Evolutionary conservation across 225 moss, liverwort and hornwort species (phyloP).

Genomic region (Polytrichum commune): DNA sequence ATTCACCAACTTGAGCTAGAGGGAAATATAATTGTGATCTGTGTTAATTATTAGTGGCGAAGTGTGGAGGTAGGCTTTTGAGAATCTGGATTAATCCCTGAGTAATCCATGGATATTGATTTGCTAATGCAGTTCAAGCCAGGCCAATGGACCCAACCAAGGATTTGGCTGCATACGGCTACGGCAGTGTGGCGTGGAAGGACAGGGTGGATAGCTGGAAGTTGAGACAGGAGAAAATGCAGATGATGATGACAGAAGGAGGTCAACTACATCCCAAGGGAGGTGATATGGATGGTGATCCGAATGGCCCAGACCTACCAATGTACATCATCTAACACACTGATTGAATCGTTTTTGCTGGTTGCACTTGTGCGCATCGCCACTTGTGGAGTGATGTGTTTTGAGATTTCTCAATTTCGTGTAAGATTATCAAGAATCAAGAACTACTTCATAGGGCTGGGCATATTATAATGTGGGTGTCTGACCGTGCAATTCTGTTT

Average conservation of each 20-base stretch:
- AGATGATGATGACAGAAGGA: conserved; percentile 96
- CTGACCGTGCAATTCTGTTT: neutral
- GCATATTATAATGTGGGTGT: no score
- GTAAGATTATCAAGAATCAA: neutral
- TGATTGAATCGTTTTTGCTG: neutral
- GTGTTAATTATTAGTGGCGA: no score
- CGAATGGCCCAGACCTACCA: conserved; percentile 78
- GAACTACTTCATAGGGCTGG: no score
- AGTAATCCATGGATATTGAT: no score
- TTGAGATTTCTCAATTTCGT: neutral
- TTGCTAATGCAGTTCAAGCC: conserved; percentile 52
- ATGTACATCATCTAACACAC: conserved; percentile 26
- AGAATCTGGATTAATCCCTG: no score
- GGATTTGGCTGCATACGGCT: conserved; percentile 89
- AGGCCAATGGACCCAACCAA: conserved; percentile 93
- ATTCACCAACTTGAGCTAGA: neutral
- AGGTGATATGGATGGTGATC: conserved; percentile 58
- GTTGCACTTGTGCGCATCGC: neutral
- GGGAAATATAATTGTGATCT: neutral
- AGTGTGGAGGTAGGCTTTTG: no score
- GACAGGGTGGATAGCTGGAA: conserved; percentile 97
- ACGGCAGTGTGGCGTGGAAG: conserved; percentile 96
- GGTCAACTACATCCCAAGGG: conserved; percentile 58
- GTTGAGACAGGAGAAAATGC: conserved; percentile 89
- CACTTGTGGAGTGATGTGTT: neutral